A percentile compares a stretch with the other conserved stretches of the same genome.
phyloP scores from a whole-genome alignment of 2,329 filamentous ascomycete species.

The Aureobasidium namibiae region DNA sequence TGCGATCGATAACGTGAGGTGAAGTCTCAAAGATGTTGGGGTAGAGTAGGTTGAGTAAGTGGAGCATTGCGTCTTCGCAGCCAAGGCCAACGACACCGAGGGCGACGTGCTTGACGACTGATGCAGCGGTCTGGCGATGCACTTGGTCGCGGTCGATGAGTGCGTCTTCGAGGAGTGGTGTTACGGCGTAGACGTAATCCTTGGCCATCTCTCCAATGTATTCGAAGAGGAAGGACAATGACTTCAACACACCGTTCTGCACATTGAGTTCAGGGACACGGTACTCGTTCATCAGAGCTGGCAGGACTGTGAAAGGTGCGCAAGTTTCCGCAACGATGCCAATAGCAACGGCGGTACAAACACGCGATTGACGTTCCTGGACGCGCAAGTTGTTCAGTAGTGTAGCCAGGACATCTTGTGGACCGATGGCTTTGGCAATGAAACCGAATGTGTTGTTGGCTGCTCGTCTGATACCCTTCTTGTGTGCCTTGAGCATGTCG shows the following conservation, averaged over 20 bases:
- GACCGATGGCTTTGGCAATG: slow-evolving; percentile 97
- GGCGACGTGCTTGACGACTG: slow-evolving; percentile 95
- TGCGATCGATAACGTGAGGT: slow-evolving; percentile 95
- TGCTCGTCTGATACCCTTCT: slow-evolving; percentile 95
- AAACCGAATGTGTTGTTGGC: slow-evolving; percentile 99
- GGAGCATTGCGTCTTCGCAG: slow-evolving; percentile 97
- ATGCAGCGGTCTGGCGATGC: slow-evolving; percentile 91
- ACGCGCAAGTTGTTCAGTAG: slow-evolving; percentile 94
- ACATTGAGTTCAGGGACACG: slow-evolving; percentile 97
- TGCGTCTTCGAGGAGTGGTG: slow-evolving; percentile 88
- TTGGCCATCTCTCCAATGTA: slow-evolving; percentile 99
- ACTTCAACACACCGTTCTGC: slow-evolving; percentile 96
- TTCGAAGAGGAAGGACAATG: slow-evolving; percentile 92
- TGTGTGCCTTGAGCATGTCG: slow-evolving; percentile 99
- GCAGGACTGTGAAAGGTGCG: slow-evolving; percentile 96
- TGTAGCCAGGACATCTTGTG: slow-evolving; percentile 92
- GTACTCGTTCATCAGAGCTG: slow-evolving; percentile 98
- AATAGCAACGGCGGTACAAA: slow-evolving; percentile 96
- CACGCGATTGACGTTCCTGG: slow-evolving; percentile 93
- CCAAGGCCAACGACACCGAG: slow-evolving; percentile 95
- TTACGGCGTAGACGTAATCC: slow-evolving; percentile 98
- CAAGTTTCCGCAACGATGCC: slow-evolving; percentile 98
- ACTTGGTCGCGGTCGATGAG: slow-evolving; percentile 97
- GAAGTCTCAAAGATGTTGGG: slow-evolving; percentile 97
- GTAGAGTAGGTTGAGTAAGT: slow-evolving; percentile 90